Base-by-base conservation (phyloP, 805 yeast species). In the Yarrowia sp. region DNA sequence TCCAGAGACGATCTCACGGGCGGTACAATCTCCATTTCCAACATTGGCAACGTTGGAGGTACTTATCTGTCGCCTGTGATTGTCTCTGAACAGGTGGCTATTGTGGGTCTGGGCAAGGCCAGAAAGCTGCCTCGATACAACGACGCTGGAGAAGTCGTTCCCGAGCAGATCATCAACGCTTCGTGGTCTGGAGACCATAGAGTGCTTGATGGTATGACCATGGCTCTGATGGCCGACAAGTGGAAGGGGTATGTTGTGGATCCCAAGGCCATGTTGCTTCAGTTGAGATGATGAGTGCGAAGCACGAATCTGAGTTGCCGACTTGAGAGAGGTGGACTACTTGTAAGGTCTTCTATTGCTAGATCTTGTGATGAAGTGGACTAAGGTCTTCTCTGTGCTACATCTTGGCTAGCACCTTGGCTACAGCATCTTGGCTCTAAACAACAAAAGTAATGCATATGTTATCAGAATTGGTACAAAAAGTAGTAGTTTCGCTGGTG, bases 131-230 rank as follows among this genome's bases (percentile, higher is more conserved):
- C 75, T 6, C 64, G 72, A 25, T 72, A 64, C 60, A 68, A 64
- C 21, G 44, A 56, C 1, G 67, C 65, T 16, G 63, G 58, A n/a
- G 66, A 68, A 19, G 61, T 72, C 8, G 68, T 69, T 6, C 69
- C 74, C 1, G 55, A 62, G 14, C 64, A 66, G 10, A 64, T 71
- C 31, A 55, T 72, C 63, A 70, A 70, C 61, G 66, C 69, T 35
- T 67, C 71, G 21, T 72, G 75, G 75, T 66, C 72, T 13, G 75
- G 74, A 18, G 75, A 72, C 41, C 75, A 72, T 53, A 65, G 75
- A 12, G 71, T 71, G 1, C 61, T 72, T 8, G 75, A 72, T 46
- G 75, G 75, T 6, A 70, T 69, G 64, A 70, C 74, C n/a, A 66
- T 72, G 71, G 74, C 75, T 6, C 42, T 64, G 31, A 62, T 69